Percentiles rank a stretch among this genome's conserved stretches.
These are phyloP conservation scores for Aureobasidium sp. DNA, from an alignment of 2,329 filamentous ascomycete genomes.

Conservation along the genomic window DNA sequence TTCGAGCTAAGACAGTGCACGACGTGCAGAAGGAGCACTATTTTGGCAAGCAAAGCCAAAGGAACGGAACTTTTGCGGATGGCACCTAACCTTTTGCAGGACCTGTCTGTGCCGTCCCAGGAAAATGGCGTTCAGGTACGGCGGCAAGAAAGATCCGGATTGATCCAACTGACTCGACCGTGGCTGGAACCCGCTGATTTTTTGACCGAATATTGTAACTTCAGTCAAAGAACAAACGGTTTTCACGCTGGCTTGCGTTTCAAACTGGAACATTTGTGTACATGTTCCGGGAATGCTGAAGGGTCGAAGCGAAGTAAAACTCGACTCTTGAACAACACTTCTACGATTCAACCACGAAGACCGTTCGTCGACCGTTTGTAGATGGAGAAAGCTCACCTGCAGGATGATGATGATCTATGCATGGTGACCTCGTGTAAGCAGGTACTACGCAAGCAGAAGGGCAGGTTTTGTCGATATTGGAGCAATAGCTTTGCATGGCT, in stretches of 20 bases:
- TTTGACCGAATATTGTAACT: background rate
- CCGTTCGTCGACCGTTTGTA: background rate
- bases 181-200: background rate
- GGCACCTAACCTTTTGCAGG: background rate
- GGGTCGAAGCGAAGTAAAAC: background rate
- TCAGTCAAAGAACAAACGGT: background rate
- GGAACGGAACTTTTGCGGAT: background rate
- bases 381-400: background rate
- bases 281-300: background rate
- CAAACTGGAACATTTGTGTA: background rate
- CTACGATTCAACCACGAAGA: background rate
- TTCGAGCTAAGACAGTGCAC: background rate
- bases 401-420: background rate
- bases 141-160: background rate
- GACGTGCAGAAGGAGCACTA: background rate
- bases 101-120: slow-evolving; percentile 4
- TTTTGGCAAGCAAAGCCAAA: slow-evolving; percentile 2
- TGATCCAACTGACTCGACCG: background rate
- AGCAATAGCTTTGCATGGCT: background rate
- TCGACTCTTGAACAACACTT: background rate
- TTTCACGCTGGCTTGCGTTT: background rate
- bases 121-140: background rate
- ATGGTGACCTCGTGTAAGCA: slow-evolving; percentile 9
- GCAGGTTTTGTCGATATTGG: background rate
- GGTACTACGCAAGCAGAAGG: background rate